phyloP scores from a whole-genome alignment of 2,329 filamentous ascomycete genomes.

The Colletotrichum aenigma region DNA sequence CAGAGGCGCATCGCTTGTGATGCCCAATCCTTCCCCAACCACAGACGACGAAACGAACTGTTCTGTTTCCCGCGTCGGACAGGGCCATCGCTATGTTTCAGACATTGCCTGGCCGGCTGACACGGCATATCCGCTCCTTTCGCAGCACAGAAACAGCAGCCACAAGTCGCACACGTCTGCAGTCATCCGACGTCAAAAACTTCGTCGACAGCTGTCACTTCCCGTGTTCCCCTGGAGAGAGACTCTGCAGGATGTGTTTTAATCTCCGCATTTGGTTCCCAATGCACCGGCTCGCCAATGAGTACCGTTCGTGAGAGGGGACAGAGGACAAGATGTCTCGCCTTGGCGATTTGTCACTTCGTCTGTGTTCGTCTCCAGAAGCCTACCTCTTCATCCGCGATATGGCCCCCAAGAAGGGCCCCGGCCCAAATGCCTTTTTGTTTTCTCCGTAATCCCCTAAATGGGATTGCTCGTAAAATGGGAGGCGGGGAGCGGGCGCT shows the following conservation, averaged over 20 bases:
- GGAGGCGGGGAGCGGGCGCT: background rate
- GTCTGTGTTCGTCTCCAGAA: background rate
- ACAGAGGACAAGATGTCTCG: background rate
- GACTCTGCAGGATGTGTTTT: constrained; percentile 7
- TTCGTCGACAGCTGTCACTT: constrained; percentile 10
- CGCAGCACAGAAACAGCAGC: background rate
- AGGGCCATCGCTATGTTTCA: background rate
- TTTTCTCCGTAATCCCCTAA: background rate
- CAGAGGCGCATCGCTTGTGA: background rate
- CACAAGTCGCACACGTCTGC: background rate
- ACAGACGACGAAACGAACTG: background rate
- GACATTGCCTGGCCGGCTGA: background rate
- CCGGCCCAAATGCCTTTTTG: background rate
- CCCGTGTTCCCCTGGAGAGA: background rate
- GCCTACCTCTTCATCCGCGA: background rate
- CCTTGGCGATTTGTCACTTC: background rate
- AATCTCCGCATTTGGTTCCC: constrained; percentile 1
- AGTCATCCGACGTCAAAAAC: constrained; percentile 11
- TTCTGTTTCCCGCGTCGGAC: background rate
- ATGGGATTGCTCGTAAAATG: background rate
- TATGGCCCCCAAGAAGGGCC: background rate
- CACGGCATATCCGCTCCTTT: constrained; percentile 1
- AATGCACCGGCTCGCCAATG: background rate
- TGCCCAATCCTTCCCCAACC: background rate
- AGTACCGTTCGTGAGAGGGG: background rate